A percentile compares a stretch with the other conserved stretches of the same genome.
phyloP scores from a whole-genome alignment of 176 grass and related monocot genomes.

The Oryza glumipatula region DNA sequence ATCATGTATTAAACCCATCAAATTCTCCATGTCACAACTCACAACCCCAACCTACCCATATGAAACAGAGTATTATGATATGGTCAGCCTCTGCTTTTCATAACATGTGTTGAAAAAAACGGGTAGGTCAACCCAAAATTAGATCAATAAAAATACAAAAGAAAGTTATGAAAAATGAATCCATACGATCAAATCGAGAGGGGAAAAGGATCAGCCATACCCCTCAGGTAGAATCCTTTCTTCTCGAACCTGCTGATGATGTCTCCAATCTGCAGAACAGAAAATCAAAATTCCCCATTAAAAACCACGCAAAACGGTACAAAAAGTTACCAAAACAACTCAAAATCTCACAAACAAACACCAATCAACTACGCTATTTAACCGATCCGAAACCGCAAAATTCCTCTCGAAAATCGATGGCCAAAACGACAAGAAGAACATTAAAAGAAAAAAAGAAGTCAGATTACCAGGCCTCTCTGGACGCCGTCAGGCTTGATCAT shows the following conservation, averaged over 20 bases:
- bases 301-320: too few species aligned
- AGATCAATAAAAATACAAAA: background rate
- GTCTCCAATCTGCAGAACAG: conserved; percentile 52
- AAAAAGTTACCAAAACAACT: background rate
- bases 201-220: conserved; percentile 4
- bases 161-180: background rate
- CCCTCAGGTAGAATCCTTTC: conserved; percentile 73
- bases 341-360: background rate
- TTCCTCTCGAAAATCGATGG: background rate
- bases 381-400: background rate
- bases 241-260: conserved; percentile 71
- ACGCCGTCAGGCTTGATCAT: conserved; percentile 80
- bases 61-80: background rate
- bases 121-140: background rate
- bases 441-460: background rate
- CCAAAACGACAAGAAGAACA: background rate
- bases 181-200: background rate
- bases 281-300: background rate
- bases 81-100: background rate
- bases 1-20: background rate
- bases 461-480: conserved; percentile 61
- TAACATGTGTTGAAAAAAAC: background rate
- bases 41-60: background rate
- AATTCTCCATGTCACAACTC: background rate
- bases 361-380: background rate